Evolutionary conservation across 2,329 filamentous ascomycete species (phyloP).

Genomic region (Talaromyces sp.): DNA sequence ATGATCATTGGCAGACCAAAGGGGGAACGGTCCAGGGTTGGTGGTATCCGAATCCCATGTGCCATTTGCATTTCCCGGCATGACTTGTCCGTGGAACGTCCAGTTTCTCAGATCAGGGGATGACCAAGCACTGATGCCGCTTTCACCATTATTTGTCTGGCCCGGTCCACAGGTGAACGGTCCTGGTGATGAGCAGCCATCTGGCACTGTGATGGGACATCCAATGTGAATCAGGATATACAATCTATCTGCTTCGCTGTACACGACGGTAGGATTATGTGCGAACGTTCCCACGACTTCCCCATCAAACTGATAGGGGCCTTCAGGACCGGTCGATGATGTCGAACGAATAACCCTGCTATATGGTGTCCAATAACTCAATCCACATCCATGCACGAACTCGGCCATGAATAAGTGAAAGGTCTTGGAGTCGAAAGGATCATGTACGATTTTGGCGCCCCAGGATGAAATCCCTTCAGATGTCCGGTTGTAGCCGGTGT

Average conservation of each 20-base stretch:
- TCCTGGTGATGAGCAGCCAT: conserved; percentile 19
- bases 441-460: conserved; percentile 49
- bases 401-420: conserved; percentile 50
- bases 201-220: conserved; percentile 29
- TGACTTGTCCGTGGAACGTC: conserved; percentile 15
- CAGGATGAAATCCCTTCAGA: conserved; percentile 46
- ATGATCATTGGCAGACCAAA: not conserved
- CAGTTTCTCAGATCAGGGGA: conserved; percentile 18
- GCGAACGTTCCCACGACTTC: conserved; percentile 44
- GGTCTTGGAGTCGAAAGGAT: conserved; percentile 35
- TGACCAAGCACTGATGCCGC: conserved; percentile 19
- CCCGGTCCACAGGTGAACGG: conserved; percentile 19
- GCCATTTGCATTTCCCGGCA: conserved; percentile 9
- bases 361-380: conserved; percentile 49
- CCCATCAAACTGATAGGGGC: conserved; percentile 45
- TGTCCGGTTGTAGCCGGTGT: conserved; percentile 49
- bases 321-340: conserved; percentile 42
- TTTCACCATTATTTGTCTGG: conserved; percentile 19
- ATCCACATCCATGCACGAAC: conserved; percentile 47
- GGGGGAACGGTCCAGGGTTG: conserved; percentile 18
- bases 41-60: conserved; percentile 20
- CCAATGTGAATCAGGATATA: conserved; percentile 50
- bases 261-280: conserved; percentile 49
- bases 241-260: conserved; percentile 43
- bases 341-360: conserved; percentile 48